Conservation (phyloP, 306 rosid genomes). For the Medicago lupulina region DNA sequence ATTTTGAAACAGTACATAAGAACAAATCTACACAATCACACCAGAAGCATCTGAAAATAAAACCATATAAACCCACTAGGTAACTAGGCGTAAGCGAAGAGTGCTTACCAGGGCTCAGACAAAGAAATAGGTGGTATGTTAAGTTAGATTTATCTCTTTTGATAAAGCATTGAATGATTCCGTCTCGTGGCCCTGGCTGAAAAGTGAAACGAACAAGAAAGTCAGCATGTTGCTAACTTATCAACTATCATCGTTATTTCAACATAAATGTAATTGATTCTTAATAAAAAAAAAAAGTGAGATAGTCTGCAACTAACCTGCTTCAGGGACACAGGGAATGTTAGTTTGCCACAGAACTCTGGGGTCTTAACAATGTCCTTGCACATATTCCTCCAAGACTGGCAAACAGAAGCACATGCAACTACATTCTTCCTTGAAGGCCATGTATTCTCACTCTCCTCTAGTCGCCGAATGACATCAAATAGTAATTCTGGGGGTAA, state of each 20-base stretch:
- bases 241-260: conserved; percentile 1
- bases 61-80: background rate
- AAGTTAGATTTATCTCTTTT: conserved; percentile 84
- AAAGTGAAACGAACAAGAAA: conserved; percentile 37
- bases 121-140: conserved; percentile 77
- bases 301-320: conserved; percentile 56
- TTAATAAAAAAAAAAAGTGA: background rate
- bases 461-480: conserved; percentile 81
- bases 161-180: conserved; percentile 79
- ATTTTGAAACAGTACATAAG: background rate
- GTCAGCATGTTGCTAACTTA: conserved; percentile 27
- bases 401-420: conserved; percentile 87
- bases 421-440: conserved; percentile 84
- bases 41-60: conserved; percentile 31
- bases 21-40: conserved; percentile 10
- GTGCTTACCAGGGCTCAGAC: conserved; percentile 78
- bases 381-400: conserved; percentile 91
- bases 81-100: conserved; percentile 3
- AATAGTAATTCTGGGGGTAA: conserved; percentile 79
- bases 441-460: conserved; percentile 86
- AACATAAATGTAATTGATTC: conserved; percentile 13
- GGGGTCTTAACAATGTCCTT: conserved; percentile 80
- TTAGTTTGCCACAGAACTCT: conserved; percentile 82
- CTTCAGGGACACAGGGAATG: conserved; percentile 86
- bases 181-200: conserved; percentile 90